These are phyloP conservation scores for Candida mattraensis DNA, from an alignment of 805 yeast species.

Conservation along the genomic window DNA sequence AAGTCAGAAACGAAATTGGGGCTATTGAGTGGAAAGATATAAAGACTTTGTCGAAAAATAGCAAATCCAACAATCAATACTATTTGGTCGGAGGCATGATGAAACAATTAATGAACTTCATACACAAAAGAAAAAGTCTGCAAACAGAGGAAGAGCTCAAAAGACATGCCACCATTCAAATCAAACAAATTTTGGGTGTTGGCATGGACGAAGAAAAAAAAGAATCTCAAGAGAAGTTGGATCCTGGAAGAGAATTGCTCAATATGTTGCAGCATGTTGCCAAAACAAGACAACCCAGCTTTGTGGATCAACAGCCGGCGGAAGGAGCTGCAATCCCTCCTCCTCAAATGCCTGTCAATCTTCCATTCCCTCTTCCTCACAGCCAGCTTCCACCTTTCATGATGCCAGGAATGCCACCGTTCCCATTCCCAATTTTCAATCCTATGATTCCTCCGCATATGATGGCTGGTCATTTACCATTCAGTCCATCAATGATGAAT, in stretches of 20 bases:
- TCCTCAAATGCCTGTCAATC: slow-evolving; percentile 8
- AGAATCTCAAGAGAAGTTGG: slow-evolving; percentile 35
- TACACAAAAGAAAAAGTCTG: slow-evolving; percentile 49
- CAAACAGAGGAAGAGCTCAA: slow-evolving; percentile 59
- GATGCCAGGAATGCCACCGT: slow-evolving; percentile 20
- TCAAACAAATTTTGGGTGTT: slow-evolving; percentile 65
- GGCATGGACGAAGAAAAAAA: slow-evolving; percentile 34
- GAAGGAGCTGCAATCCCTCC: background rate
- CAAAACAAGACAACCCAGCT: slow-evolving; percentile 27
- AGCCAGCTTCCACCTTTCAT: slow-evolving; percentile 17
- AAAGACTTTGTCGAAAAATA: slow-evolving; percentile 39
- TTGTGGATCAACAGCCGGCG: slow-evolving; percentile 1
- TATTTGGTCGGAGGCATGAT: slow-evolving; percentile 50
- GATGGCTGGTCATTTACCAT: slow-evolving; percentile 17
- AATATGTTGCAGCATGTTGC: slow-evolving; percentile 57
- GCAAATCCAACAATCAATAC: slow-evolving; percentile 33
- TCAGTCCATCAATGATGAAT: slow-evolving; percentile 13
- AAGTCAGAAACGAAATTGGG: slow-evolving; percentile 84
- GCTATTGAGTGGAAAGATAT: slow-evolving; percentile 78
- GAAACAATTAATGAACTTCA: slow-evolving; percentile 54
- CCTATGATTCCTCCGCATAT: slow-evolving; percentile 24
- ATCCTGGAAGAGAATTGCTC: slow-evolving; percentile 77
- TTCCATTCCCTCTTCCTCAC: slow-evolving; percentile 13
- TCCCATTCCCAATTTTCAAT: slow-evolving; percentile 28
- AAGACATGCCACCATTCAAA: slow-evolving; percentile 59